Conservation (phyloP, 225 moss, liverwort and hornwort species). For the Polytrichum commune region DNA sequence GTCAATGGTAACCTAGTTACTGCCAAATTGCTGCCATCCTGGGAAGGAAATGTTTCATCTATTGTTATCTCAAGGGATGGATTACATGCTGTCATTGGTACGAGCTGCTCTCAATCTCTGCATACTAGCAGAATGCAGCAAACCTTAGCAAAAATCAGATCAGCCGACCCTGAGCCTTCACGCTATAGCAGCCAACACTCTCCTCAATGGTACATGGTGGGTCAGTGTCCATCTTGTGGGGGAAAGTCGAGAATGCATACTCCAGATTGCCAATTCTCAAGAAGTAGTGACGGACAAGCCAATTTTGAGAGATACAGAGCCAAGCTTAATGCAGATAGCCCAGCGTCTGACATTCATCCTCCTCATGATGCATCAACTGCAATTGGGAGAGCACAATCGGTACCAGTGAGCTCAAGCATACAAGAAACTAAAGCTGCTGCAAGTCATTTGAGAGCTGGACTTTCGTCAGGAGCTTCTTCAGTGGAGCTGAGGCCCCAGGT, state of each 20-base stretch:
- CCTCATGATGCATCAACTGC: conserved; percentile 25
- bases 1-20: conserved; percentile 68
- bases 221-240: conserved; percentile 39
- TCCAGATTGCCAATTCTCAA: conserved; percentile 25
- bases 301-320: conserved; percentile 13
- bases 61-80: conserved; percentile 76
- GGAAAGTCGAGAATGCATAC: conserved; percentile 35
- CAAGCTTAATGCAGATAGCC: conserved; percentile 14
- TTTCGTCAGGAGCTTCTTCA: conserved; percentile 21
- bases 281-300: conserved; percentile 18
- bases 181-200: conserved; percentile 49
- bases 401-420: conserved; percentile 35
- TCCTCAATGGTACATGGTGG: conserved; percentile 47
- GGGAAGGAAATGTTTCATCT: conserved; percentile 73
- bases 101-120: conserved; percentile 38
- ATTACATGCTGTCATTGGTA: conserved; percentile 63
- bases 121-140: conserved; percentile 38
- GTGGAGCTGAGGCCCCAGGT: conserved; percentile 24
- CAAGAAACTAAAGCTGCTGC: conserved; percentile 54
- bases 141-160: conserved; percentile 21
- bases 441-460: conserved; percentile 22
- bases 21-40: conserved; percentile 59
- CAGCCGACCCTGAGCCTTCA: conserved; percentile 15
- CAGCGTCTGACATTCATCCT: conserved; percentile 17
- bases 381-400: conserved; percentile 42